These are phyloP conservation scores for Populus ilicifolia DNA, from an alignment of 345 rosid species.

Conservation along the genomic window DNA sequence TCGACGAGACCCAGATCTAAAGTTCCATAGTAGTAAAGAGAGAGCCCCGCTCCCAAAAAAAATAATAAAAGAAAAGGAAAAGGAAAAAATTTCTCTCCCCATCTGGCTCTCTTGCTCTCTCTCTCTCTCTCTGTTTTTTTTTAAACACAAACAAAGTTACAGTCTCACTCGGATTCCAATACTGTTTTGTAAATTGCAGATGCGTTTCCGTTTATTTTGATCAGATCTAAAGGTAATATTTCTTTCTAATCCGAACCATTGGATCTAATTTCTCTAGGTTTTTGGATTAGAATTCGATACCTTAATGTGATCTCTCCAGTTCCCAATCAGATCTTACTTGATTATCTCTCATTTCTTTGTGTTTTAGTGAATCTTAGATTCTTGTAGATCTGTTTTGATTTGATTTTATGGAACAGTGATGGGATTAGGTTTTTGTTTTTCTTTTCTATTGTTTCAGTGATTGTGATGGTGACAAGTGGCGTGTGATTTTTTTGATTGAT, in stretches of 20 bases:
- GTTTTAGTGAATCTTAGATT: not conserved
- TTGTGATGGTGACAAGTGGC: not conserved
- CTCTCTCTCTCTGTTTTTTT: not conserved
- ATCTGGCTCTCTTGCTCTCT: not conserved
- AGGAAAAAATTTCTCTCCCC: not conserved
- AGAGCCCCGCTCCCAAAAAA: not conserved
- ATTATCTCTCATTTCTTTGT: not conserved
- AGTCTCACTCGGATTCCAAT: not conserved
- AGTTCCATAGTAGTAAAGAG: not conserved
- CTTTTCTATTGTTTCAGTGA: not conserved
- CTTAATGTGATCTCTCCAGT: not conserved
- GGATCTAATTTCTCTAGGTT: not conserved
- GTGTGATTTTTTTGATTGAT: not conserved
- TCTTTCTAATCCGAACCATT: not conserved
- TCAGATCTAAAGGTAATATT: conserved; percentile 14
- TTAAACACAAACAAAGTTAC: not conserved
- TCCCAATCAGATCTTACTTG: conserved; percentile 2
- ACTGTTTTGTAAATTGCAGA: not conserved
- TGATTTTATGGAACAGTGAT: not conserved
- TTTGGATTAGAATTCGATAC: not conserved
- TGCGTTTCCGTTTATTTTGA: conserved; percentile 3
- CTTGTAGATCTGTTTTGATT: not conserved
- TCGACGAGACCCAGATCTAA: not conserved
- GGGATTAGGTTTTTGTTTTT: not conserved
- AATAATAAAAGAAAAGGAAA: too few relatives aligned